Evolutionary conservation across 257 asterid genomes (phyloP).

Genomic region (Solanum pinnatisectum): DNA sequence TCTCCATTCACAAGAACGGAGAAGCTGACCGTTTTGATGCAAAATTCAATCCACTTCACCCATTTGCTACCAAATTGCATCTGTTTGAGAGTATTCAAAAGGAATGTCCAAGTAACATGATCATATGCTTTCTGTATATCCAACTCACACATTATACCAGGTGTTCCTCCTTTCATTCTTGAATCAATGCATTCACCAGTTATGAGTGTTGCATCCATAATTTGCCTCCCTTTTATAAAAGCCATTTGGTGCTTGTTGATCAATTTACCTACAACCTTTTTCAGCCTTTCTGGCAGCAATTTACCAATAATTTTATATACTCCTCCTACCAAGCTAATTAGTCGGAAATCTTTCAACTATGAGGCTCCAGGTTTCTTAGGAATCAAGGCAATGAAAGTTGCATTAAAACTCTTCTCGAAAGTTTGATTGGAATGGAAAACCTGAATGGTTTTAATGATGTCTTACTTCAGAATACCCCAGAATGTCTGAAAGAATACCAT

Average conservation of each 20-base stretch:
- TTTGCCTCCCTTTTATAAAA: background rate
- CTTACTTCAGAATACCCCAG: too few relatives aligned
- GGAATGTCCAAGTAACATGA: background rate
- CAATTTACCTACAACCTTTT: background rate
- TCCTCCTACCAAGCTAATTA: background rate
- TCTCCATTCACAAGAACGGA: background rate
- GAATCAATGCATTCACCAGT: background rate
- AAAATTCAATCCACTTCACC: background rate
- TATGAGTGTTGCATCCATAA: background rate
- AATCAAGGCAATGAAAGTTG: too few relatives aligned
- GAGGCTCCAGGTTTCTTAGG: background rate
- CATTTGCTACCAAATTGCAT: background rate
- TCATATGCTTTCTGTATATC: background rate
- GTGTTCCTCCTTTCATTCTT: background rate
- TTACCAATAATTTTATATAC: background rate
- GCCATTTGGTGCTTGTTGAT: background rate
- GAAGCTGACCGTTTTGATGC: background rate
- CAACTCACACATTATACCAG: background rate
- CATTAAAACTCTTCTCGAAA: too few relatives aligned
- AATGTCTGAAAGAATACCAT: too few relatives aligned
- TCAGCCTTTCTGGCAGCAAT: background rate
- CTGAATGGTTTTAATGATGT: too few relatives aligned
- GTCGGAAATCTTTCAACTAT: background rate
- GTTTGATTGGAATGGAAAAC: too few relatives aligned
- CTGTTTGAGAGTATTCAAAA: background rate